Conservation (phyloP, 352 stramenopile species). For the Phytophthora rubi region DNA sequence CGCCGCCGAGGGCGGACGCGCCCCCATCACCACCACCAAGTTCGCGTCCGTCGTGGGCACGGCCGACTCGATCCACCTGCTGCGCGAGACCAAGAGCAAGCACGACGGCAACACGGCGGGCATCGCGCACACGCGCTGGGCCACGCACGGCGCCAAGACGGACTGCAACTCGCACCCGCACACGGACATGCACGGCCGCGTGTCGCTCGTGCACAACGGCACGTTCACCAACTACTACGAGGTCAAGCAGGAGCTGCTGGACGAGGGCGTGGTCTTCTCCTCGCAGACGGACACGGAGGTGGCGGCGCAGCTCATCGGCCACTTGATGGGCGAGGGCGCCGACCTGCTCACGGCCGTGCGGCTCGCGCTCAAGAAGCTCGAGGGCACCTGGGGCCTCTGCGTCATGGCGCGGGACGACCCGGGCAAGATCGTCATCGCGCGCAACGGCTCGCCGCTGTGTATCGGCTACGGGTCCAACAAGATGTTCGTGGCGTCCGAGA, state of each 20-base stretch:
- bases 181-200: conserved; percentile 91
- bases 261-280: conserved; percentile 92
- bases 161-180: conserved; percentile 99
- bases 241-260: conserved; percentile 89
- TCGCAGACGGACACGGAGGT: conserved; percentile 99
- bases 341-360: conserved; percentile 91
- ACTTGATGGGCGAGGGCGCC: conserved; percentile 85
- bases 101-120: conserved; percentile 92
- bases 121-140: conserved; percentile 99
- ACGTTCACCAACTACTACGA: conserved; percentile 98
- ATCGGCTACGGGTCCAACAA: conserved; percentile 92
- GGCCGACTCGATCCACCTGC: conserved; percentile 93
- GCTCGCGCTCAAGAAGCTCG: conserved; percentile 89
- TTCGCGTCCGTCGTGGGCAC: conserved; percentile 92
- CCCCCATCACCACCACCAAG: conserved; percentile 93
- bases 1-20: conserved; percentile 34
- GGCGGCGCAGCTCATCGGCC: conserved; percentile 96
- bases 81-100: conserved; percentile 75
- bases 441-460: conserved; percentile 96
- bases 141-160: conserved; percentile 98
- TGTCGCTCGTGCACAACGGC: conserved; percentile 99
- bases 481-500: conserved; percentile 98
- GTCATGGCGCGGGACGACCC: conserved; percentile 93
- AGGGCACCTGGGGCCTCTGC: conserved; percentile 97
- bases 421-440: conserved; percentile 96